Evolutionary conservation across 257 asterid species (phyloP).

Genomic region (Striga asiatica): DNA sequence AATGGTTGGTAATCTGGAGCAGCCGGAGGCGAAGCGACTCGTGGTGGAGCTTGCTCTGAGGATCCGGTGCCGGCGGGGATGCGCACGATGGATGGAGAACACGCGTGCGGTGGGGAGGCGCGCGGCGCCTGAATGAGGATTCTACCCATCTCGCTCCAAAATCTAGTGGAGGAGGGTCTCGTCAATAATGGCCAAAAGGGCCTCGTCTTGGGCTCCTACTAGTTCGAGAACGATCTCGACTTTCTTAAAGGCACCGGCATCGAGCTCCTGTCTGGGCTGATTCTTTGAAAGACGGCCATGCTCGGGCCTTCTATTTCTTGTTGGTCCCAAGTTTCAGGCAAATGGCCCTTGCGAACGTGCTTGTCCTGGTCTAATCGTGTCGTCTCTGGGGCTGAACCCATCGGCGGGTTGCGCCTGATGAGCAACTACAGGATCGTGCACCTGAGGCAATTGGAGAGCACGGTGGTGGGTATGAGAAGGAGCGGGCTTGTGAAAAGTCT

Average conservation of each 20-base stretch:
- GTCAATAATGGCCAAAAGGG: conserved; percentile 55
- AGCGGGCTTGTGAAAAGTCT: neutral
- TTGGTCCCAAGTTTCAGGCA: conserved; percentile 22
- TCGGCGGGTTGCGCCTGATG: conserved; percentile 20
- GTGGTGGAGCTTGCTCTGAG: too few species aligned
- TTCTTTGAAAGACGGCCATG: too few species aligned
- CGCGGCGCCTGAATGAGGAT: too few species aligned
- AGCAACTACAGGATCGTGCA: conserved; percentile 41
- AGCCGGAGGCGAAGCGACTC: too few species aligned
- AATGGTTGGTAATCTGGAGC: too few species aligned
- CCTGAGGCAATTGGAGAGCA: conserved; percentile 38
- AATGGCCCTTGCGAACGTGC: conserved; percentile 22
- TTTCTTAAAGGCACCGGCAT: conserved; percentile 31
- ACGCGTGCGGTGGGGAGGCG: too few species aligned
- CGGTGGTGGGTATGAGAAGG: conserved; percentile 54
- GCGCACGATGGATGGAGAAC: too few species aligned
- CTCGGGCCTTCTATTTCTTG: conserved; percentile 50
- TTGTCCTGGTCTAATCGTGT: conserved; percentile 48
- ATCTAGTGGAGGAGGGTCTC: conserved; percentile 67
- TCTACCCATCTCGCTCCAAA: conserved; percentile 42
- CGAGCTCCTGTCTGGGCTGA: conserved; percentile 27
- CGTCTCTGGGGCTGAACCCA: conserved; percentile 34
- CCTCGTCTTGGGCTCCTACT: conserved; percentile 27
- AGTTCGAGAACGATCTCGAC: conserved; percentile 17
- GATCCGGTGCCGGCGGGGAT: too few species aligned